A percentile compares a stretch with the other conserved stretches of the same genome.
phyloP scores from a whole-genome alignment of 306 rosid species.

The Purshia tridentata region DNA sequence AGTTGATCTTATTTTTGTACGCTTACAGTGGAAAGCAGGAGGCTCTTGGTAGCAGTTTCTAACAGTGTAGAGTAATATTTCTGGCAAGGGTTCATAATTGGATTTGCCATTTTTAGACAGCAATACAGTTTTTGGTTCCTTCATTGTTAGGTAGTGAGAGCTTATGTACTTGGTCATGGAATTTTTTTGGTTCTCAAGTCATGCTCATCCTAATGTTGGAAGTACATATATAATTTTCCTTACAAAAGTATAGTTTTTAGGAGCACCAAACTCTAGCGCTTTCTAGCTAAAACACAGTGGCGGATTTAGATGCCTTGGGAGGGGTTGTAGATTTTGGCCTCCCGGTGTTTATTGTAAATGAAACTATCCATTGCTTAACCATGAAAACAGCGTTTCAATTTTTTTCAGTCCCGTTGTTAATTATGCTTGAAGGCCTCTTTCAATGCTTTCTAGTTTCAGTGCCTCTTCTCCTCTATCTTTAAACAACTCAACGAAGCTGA shows the following conservation, averaged over 20 bases:
- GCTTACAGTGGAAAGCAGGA: slow-evolving; percentile 28
- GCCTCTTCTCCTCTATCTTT: too few species aligned
- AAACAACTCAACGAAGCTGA: too few species aligned
- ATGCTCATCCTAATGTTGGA: slow-evolving; percentile 3
- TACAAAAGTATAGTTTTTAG: neutral
- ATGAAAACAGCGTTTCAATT: neutral
- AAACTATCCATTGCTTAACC: slow-evolving; percentile 7
- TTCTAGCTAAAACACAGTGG: slow-evolving; percentile 8
- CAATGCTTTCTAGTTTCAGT: too few species aligned
- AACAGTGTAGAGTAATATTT: slow-evolving; percentile 13
- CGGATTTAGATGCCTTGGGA: slow-evolving; percentile 13
- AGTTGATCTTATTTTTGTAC: slow-evolving; percentile 34
- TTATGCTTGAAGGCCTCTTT: too few species aligned
- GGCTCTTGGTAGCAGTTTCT: slow-evolving; percentile 19
- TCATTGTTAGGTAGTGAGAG: neutral
- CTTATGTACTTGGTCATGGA: neutral
- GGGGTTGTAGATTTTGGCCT: slow-evolving; percentile 41
- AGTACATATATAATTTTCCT: neutral
- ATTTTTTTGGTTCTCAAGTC: neutral
- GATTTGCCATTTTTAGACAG: slow-evolving; percentile 13
- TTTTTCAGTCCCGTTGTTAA: neutral
- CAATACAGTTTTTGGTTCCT: slow-evolving; percentile 3
- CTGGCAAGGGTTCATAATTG: neutral
- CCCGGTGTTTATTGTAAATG: slow-evolving; percentile 38
- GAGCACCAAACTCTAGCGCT: neutral